phyloP scores from a whole-genome alignment of 1,284 basidiomycete species.

The Butyriboletus appendiculatus region DNA sequence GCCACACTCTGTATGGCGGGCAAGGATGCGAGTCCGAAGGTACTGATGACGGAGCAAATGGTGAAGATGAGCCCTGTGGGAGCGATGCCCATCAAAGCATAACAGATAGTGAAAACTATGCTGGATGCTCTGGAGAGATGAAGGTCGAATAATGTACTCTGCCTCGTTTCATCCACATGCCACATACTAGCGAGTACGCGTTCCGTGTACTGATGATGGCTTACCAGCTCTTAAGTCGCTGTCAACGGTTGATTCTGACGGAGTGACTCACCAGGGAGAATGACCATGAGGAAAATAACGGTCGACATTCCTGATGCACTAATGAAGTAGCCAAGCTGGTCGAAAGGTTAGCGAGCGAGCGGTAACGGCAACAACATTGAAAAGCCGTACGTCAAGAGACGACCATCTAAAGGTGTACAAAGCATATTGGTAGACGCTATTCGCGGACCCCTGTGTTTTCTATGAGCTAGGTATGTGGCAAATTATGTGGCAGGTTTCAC shows the following conservation, averaged over 20 bases:
- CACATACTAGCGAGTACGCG: not conserved
- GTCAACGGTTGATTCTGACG: not conserved
- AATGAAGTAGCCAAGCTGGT: slow-evolving; percentile 4
- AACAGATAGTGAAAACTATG: not conserved
- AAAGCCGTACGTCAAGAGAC: not conserved
- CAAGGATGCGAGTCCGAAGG: slow-evolving; percentile 2
- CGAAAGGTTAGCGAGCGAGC: not conserved
- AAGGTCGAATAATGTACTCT: not conserved
- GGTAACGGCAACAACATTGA: not conserved
- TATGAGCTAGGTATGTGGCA: not conserved
- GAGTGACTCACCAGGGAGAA: not conserved
- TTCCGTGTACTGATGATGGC: not conserved
- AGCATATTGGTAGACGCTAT: slow-evolving; percentile 2
- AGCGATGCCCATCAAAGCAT: slow-evolving; percentile 1
- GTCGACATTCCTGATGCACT: slow-evolving; percentile 6
- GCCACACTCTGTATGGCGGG: slow-evolving; percentile 2
- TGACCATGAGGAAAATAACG: not conserved
- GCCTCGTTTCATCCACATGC: not conserved
- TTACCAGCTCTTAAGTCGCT: not conserved
- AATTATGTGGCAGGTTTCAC: not conserved
- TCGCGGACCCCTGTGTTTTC: not conserved
- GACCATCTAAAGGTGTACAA: slow-evolving; percentile 3
- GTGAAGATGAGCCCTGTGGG: not conserved
- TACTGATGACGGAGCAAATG: not conserved
- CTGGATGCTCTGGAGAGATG: slow-evolving; percentile 1